phyloP scores from a whole-genome alignment of 306 rosid species.

The Notholithocarpus densiflorus region DNA sequence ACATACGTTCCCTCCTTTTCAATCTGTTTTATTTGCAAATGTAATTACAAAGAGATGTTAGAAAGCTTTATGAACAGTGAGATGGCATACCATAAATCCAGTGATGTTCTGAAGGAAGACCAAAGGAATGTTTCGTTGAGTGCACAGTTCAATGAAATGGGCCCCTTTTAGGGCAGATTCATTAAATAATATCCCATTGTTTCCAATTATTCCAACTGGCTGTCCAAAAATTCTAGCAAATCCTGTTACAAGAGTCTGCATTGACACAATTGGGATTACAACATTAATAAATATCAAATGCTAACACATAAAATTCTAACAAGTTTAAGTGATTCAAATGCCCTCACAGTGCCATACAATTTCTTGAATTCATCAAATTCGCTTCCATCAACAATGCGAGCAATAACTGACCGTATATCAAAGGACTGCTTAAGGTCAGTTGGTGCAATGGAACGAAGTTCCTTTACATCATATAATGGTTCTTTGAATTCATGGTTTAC shows the following conservation, averaged over 20 bases:
- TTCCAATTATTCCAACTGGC: conserved; percentile 95
- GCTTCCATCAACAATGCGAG: conserved; percentile 91
- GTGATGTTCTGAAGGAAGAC: conserved; percentile 97
- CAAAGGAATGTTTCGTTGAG: conserved; percentile 83
- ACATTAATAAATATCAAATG: background rate
- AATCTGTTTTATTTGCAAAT: background rate
- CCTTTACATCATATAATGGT: conserved; percentile 66
- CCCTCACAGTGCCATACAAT: conserved; percentile 94
- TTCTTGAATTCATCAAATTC: conserved; percentile 98
- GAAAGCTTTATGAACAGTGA: conserved; percentile 3
- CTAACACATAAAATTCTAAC: conserved; percentile 6
- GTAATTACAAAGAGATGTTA: background rate
- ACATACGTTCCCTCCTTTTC: background rate
- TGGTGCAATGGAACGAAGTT: conserved; percentile 91
- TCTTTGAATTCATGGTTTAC: conserved; percentile 45
- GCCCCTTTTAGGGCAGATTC: conserved; percentile 97
- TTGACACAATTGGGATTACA: conserved; percentile 11
- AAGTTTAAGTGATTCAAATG: conserved; percentile 33
- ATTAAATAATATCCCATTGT: conserved; percentile 83
- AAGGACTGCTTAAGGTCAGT: conserved; percentile 84
- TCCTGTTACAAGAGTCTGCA: conserved; percentile 97
- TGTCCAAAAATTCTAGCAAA: conserved; percentile 89
- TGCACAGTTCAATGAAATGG: conserved; percentile 86
- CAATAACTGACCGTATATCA: conserved; percentile 83
- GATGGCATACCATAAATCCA: conserved; percentile 81